Base-by-base conservation (phyloP, 805 yeast species). In the Lipomyces mesembrius region DNA sequence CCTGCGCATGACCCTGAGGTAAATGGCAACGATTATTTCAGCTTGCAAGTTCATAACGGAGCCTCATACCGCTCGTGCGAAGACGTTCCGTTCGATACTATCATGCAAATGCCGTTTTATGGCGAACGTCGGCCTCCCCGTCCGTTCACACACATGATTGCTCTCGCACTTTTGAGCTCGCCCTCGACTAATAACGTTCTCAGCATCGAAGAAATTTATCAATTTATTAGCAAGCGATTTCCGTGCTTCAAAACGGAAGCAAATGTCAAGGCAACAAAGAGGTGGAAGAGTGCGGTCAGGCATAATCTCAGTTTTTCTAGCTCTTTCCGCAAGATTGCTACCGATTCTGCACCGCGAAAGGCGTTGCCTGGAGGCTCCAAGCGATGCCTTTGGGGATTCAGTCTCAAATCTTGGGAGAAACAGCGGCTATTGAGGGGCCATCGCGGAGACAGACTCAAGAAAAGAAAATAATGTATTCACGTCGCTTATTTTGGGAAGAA, bases 201-300 rank as follows among this genome's bases (percentile, higher is more conserved):
- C 14, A 64, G 32, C 35, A 62, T 62, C 37, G 65, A 62, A 22
- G 61, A 58, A 27, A 53, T 62, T 9, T 62, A 62, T 43, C 52
- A 43, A 32, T 62, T 25, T 20, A 53, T 62, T 17, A 34, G 27
- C 39, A 29, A 22, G 17, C 34, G 46, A 3, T 62, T 62, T 29
- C 52, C 51, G 35, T 62, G 25, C 32, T 62, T 62, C 57, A 59
- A 35, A 27, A 11, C 56, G 52, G 61, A 53, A n/a, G 34, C 65
- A 12, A 25, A 37, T 25, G 12, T 11, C n/a, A 52, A 52, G 5
- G 55, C 17, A 6, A 29, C 55, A 29, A 52, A 29, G 34, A n/a
- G 55, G n/a, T 62, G 65, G 65, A 62, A 62, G 53, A 61, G 66
- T 22, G 65, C 60, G 9, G 65, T 62, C 4, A 54, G 65, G 25